Evolutionary conservation across 257 asterid species (phyloP), one percentile per base, ranked within the genome.

Genomic region (Solanum bulbocastanum): DNA sequence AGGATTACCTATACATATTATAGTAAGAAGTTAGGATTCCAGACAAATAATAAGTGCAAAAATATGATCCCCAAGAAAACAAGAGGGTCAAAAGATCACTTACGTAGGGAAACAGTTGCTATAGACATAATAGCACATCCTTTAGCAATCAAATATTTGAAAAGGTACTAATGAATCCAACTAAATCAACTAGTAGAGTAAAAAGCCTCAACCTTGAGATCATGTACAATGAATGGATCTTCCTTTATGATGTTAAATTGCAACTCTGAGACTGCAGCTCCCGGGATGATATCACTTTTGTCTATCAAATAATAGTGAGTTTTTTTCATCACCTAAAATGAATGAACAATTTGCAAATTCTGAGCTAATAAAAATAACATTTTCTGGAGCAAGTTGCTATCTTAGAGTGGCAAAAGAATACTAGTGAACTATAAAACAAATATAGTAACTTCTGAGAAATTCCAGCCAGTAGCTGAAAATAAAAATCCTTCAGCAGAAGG

Each of bases 221-320:
- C 95, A 84, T 92, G 91, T 68, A 96, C 95, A 83, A 86, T 44
- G 88, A 97, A 97, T 68, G 98, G 98, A 83, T 94, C 93, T 90
- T 97, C 98, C 40, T 93, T 87, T 88, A 97, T 97, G 68, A 94
- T 89, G 91, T 93, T 94, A 90, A 97, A 97, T 87, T 95, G 96
- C 96, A 95, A 94, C 39, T 88, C 92, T 69, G 99, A 97, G 88
- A 96, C 99, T 35, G 99, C 99, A 87, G 99, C 99, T 78, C 98
- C 99, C 16, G 98, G 98, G 88, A 87, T 90, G 35, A 97, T 27
- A 33, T 89, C 90, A 87, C 98, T 95, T 40, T 91, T 95, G 88
- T 97, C 99, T 40, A 97, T 95, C 91, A 97, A 93, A 91, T 97
- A 97, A 91, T 92, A 95, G 88, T 96, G 99, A 74, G 99, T 97